Evolutionary conservation across 169 alveolate genomes (phyloP).

Genomic region (Babesia sp.): DNA sequence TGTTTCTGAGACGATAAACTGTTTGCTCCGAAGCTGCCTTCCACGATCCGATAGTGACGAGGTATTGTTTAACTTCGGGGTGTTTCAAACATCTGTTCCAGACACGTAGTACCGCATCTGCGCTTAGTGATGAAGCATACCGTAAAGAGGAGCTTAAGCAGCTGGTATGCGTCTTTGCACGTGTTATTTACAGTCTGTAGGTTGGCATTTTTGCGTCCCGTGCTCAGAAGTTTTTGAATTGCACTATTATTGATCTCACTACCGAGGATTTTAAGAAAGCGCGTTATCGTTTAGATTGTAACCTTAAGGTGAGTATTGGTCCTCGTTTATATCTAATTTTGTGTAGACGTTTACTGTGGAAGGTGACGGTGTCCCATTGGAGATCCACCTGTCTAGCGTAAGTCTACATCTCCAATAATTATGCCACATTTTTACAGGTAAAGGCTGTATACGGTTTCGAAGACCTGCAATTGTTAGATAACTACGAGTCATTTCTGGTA

Average conservation of each 20-base stretch:
- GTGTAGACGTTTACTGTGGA: constrained; percentile 29
- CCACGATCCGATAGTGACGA: constrained; percentile 32
- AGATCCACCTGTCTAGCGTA: constrained; percentile 36
- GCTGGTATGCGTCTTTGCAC: constrained; percentile 20
- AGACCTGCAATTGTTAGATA: constrained; percentile 22
- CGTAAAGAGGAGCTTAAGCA: constrained; percentile 65
- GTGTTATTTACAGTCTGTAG: constrained; percentile 5
- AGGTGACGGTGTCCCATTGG: constrained; percentile 18
- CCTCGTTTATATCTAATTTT: neutral
- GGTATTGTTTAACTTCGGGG: constrained; percentile 2
- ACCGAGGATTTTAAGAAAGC: constrained; percentile 14
- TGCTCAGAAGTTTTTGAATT: constrained; percentile 48
- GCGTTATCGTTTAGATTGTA: constrained; percentile 30
- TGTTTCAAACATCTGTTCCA: neutral
- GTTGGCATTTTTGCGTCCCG: constrained; percentile 63
- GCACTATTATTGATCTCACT: constrained; percentile 30
- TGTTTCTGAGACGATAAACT: constrained; percentile 43
- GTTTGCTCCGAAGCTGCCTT: constrained; percentile 42
- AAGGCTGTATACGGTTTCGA: constrained; percentile 50
- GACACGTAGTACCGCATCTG: neutral
- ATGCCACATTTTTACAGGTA: constrained; percentile 1
- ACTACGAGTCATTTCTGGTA: neutral
- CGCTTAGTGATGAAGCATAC: constrained; percentile 25
- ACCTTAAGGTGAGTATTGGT: constrained; percentile 15
- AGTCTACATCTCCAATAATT: neutral